A percentile compares a stretch with the other conserved stretches of the same genome.
These are phyloP conservation scores for Brachypodium distachyon DNA, from an alignment of 202 grass and related monocot genomes.

Conservation along the genomic window DNA sequence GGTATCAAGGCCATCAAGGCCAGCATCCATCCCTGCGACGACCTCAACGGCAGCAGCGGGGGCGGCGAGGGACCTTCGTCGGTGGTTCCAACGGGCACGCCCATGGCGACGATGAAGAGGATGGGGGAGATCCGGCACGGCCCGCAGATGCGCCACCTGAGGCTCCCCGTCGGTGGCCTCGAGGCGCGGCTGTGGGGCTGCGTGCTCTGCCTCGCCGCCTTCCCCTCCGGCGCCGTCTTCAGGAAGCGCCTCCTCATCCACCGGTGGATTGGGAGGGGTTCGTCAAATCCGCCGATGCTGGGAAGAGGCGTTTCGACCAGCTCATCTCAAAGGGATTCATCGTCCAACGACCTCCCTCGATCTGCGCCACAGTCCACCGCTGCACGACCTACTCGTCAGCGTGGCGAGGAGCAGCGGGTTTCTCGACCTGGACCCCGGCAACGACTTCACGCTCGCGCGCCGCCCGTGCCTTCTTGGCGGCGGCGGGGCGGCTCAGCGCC, in stretches of 20 bases:
- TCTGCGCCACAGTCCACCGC: not conserved
- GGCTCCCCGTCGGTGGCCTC: not conserved
- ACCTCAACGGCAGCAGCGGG: too few relatives aligned
- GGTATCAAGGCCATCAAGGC: too few relatives aligned
- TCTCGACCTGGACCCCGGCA: slow-evolving; percentile 12
- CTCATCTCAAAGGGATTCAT: slow-evolving; percentile 3
- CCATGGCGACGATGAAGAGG: too few relatives aligned
- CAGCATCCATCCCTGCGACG: too few relatives aligned
- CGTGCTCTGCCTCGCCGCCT: slow-evolving; percentile 27
- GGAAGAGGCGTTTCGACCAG: not conserved
- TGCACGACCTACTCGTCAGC: not conserved
- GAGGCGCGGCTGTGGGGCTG: not conserved
- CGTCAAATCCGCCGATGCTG: not conserved
- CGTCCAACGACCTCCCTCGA: not conserved
- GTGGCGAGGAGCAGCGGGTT: not conserved
- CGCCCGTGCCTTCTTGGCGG: not conserved
- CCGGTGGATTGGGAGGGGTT: slow-evolving; percentile 44
- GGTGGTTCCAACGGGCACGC: too few relatives aligned
- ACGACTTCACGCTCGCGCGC: not conserved
- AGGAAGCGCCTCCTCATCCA: slow-evolving; percentile 31
- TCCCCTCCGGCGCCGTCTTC: slow-evolving; percentile 23
- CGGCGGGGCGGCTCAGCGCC: too few relatives aligned
- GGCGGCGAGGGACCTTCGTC: too few relatives aligned
- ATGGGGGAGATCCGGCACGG: not conserved
- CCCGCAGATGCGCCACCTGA: not conserved